These are phyloP conservation scores for Tricholoma flavovirens DNA, from an alignment of 768 basidiomycete species.

Conservation along the genomic window DNA sequence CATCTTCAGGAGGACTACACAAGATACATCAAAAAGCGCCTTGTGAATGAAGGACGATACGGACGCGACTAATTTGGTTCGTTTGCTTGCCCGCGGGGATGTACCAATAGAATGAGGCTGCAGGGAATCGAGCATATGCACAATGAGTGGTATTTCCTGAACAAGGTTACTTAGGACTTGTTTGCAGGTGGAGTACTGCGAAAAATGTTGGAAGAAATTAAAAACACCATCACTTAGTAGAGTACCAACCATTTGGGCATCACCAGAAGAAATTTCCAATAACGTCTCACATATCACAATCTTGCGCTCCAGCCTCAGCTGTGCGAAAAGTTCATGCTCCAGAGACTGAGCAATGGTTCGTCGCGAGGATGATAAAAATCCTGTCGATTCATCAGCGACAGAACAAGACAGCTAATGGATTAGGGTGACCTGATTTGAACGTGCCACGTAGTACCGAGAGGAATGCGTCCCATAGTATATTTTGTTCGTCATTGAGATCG, in stretches of 20 bases:
- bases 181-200: constrained; percentile 43
- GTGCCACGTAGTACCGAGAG: constrained; percentile 35
- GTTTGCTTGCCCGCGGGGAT: constrained; percentile 53
- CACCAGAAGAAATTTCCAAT: constrained; percentile 45
- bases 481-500: constrained; percentile 39
- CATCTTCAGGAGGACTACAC: constrained; percentile 28
- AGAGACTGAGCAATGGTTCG: constrained; percentile 38
- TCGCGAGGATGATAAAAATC: constrained; percentile 32
- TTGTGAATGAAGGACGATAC: constrained; percentile 29
- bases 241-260: constrained; percentile 42
- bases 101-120: constrained; percentile 38
- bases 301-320: constrained; percentile 48
- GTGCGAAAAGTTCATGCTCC: constrained; percentile 49
- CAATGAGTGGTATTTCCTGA: constrained; percentile 45
- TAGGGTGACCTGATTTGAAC: constrained; percentile 40
- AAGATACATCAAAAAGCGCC: constrained; percentile 1
- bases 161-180: constrained; percentile 44
- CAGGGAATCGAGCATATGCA: constrained; percentile 44
- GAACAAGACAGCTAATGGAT: not conserved
- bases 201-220: constrained; percentile 2
- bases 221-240: constrained; percentile 9
- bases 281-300: constrained; percentile 50
- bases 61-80: constrained; percentile 46
- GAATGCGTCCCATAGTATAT: constrained; percentile 48
- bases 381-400: constrained; percentile 23